These are phyloP conservation scores for Eragrostis tef DNA, from an alignment of 202 grass and related monocot genomes.

Conservation along the genomic window DNA sequence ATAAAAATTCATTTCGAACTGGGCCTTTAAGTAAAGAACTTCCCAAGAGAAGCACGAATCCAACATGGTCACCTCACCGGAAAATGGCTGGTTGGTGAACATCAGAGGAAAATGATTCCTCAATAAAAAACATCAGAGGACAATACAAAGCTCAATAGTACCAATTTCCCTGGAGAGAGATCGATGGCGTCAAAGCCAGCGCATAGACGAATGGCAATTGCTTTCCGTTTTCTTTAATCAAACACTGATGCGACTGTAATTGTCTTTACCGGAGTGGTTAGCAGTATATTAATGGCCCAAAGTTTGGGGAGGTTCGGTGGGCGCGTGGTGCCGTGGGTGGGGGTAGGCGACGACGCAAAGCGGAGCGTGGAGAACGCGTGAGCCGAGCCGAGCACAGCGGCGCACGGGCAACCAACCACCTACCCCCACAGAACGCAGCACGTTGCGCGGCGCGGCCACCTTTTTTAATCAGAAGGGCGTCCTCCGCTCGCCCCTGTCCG, in stretches of 20 bases:
- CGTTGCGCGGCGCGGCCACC: conserved; percentile 21
- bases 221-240: background rate
- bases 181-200: conserved; percentile 1
- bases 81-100: background rate
- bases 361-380: background rate
- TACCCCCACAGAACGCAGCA: background rate
- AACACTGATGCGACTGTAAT: background rate
- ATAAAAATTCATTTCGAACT: background rate
- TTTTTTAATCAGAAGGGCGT: background rate
- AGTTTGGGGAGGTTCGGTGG: background rate
- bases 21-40: too few species aligned
- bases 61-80: background rate
- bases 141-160: background rate
- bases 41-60: background rate
- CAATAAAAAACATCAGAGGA: too few species aligned
- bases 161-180: background rate
- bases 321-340: background rate
- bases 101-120: background rate
- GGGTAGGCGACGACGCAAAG: background rate
- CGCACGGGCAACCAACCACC: conserved; percentile 15
- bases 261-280: conserved; percentile 18
- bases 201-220: conserved; percentile 25
- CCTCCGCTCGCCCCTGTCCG: background rate
- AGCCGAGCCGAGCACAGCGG: background rate
- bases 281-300: background rate